phyloP scores from a whole-genome alignment of 805 yeast species.

The Kazachstania viticola region DNA sequence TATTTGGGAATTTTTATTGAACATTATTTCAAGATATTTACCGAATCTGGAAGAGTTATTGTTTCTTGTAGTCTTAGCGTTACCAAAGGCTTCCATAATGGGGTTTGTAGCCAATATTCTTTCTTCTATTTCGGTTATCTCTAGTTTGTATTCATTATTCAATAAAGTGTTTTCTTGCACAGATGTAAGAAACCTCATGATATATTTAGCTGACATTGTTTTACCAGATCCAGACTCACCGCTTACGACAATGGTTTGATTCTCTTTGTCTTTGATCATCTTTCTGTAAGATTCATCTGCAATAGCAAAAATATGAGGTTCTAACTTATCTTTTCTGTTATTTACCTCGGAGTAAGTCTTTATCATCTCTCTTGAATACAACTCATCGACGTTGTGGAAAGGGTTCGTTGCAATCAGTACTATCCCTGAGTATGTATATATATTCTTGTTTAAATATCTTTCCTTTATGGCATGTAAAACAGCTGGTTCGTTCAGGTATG shows the following conservation, averaged over 20 bases:
- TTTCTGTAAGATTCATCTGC: constrained; percentile 96
- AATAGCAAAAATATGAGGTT: constrained; percentile 93
- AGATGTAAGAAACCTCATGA: constrained; percentile 95
- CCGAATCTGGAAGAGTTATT: constrained; percentile 95
- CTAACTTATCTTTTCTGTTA: constrained; percentile 74
- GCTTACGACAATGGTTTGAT: constrained; percentile 92
- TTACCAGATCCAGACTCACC: constrained; percentile 99
- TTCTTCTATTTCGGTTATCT: constrained; percentile 83
- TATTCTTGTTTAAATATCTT: constrained; percentile 77
- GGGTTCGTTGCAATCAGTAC: constrained; percentile 95
- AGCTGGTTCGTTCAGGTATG: constrained; percentile 92
- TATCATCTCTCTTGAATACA: constrained; percentile 82
- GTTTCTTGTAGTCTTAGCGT: constrained; percentile 87
- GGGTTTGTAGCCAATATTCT: constrained; percentile 95
- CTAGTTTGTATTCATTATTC: constrained; percentile 28
- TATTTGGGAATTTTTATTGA: constrained; percentile 64
- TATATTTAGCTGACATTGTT: constrained; percentile 93
- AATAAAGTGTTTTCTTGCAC: constrained; percentile 47
- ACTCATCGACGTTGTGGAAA: constrained; percentile 80
- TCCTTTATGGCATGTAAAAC: constrained; percentile 87
- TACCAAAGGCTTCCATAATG: constrained; percentile 83
- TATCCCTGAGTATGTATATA: constrained; percentile 93
- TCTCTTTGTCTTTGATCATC: constrained; percentile 73
- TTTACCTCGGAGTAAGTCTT: constrained; percentile 90
- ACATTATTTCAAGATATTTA: constrained; percentile 82